Conservation (phyloP, 495 filamentous ascomycete genomes). For the Trichoderma orchidacearum region DNA sequence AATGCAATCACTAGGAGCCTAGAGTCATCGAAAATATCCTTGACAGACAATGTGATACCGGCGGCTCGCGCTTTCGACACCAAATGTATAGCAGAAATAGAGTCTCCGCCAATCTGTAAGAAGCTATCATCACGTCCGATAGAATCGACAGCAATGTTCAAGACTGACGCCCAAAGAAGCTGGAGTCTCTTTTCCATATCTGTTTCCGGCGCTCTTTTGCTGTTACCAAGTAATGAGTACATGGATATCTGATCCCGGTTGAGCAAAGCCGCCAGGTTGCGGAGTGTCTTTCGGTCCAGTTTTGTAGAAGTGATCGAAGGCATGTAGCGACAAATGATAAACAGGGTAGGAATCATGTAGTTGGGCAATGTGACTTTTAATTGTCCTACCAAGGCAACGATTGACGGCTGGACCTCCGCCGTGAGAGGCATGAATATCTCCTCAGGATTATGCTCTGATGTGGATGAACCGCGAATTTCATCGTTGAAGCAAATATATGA, state of each 20-base stretch:
- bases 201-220: neutral
- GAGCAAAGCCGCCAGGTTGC: neutral
- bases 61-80: slow-evolving; percentile 22
- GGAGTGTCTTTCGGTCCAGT: neutral
- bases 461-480: neutral
- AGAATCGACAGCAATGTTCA: slow-evolving; percentile 17
- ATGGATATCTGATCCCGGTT: slow-evolving; percentile 4
- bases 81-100: slow-evolving; percentile 5
- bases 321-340: slow-evolving; percentile 19
- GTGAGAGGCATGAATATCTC: neutral
- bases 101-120: slow-evolving; percentile 26
- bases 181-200: slow-evolving; percentile 1
- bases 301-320: neutral
- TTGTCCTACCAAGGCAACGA: slow-evolving; percentile 78
- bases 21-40: slow-evolving; percentile 8
- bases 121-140: slow-evolving; percentile 31
- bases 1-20: neutral
- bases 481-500: slow-evolving; percentile 7
- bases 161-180: slow-evolving; percentile 18
- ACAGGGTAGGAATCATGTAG: slow-evolving; percentile 36
- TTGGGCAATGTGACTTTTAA: slow-evolving; percentile 76
- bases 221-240: slow-evolving; percentile 12
- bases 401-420: slow-evolving; percentile 14
- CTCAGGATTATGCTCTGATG: neutral
- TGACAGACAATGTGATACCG: slow-evolving; percentile 19